Evolutionary conservation across 106 monocot species (phyloP), one percentile per base, ranked within the genome.

Genomic region (Dioscorea dumetorum): DNA sequence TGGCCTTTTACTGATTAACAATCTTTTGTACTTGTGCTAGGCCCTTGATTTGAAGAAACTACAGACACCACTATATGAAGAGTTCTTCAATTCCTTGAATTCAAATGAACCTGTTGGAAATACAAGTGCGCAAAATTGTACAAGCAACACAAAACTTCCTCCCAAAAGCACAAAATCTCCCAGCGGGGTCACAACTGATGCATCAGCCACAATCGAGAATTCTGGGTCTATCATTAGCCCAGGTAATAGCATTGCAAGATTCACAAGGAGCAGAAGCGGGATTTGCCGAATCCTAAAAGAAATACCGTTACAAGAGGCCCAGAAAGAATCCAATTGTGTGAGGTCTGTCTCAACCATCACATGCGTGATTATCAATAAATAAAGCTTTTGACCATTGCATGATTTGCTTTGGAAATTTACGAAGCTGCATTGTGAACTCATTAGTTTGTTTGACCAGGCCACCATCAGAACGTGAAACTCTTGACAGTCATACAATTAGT

Each of bases 31-130:
- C 2, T 56, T 5, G 2, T 56, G 54, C 13, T 69, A 99, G 99
- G 99, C 93, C n/a, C 59, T 90, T 77, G 99, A 99, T 66, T 71
- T 99, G 70, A 93, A 87, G 81, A 99, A 90, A 74, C 73, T 99
- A 69, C 99, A 93, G 78, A 87, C 97, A 68, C 92, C 97, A 69
- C 64, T 99, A 35, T 92, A 87, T 34, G 88, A 90, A 64, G 94
- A 99, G 76, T 90, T 99, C 75, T 89, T 78, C 78, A 91, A 86
- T 72, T 82, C 88, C 21, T 74, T 84, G 72, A 86, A 84, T 76
- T 56, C 76, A 49, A 79, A 62, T 50, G 75, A 68, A 61, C 41
- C 52, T 51, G 35, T 74, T 19, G 60, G 35, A 52, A 67, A 76
- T 58, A 49, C 50, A 17, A 68, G 72, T 63, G 71, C 83, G 68